A percentile compares a stretch with the other conserved stretches of the same genome.
phyloP scores from a whole-genome alignment of 2,329 filamentous ascomycete species.

The Verticillium tricorpus region DNA sequence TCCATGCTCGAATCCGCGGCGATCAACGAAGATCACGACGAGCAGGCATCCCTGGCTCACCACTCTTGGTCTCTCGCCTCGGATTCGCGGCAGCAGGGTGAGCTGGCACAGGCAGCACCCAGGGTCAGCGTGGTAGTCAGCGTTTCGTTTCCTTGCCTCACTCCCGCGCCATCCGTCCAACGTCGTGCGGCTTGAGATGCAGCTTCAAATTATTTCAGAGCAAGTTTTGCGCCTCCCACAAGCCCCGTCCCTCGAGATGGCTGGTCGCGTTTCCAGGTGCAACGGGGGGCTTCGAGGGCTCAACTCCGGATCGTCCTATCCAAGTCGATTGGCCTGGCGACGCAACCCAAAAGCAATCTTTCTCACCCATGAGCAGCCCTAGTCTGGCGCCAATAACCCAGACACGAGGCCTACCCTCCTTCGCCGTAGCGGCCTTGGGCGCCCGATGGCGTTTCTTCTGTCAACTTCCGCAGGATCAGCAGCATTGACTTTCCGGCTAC shows the following conservation, averaged over 20 bases:
- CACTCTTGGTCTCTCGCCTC: neutral
- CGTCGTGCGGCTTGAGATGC: neutral
- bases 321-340: neutral
- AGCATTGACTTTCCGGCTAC: neutral
- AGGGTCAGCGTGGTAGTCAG: neutral
- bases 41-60: neutral
- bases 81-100: neutral
- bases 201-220: neutral
- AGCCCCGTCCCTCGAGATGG: neutral
- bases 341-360: neutral
- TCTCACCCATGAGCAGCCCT: neutral
- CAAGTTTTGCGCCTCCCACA: conserved; percentile 9
- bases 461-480: neutral
- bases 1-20: neutral
- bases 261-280: conserved; percentile 10
- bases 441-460: neutral
- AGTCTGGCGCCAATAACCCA: neutral
- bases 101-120: neutral
- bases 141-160: neutral
- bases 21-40: neutral
- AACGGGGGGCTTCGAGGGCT: neutral
- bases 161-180: neutral
- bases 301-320: neutral
- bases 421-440: neutral
- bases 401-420: neutral